Conservation (phyloP, 2,329 filamentous ascomycete species). For the Colletotrichum viniferum region DNA sequence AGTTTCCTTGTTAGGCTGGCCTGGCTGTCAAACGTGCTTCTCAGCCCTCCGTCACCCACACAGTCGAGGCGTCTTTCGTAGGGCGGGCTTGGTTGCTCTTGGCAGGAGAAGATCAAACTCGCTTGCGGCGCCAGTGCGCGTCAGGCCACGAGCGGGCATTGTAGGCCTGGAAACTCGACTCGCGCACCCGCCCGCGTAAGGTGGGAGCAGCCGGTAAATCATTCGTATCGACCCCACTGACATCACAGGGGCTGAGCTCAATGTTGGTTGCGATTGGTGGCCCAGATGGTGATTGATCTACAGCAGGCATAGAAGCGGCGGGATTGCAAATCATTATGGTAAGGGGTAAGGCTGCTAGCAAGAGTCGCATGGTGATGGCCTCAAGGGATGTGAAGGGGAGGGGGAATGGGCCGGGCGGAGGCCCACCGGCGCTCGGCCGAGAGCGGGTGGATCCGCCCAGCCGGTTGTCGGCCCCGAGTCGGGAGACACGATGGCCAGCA, state of each 20-base stretch:
- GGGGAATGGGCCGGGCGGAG: background rate
- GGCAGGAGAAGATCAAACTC: conserved; percentile 16
- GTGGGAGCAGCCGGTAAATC: background rate
- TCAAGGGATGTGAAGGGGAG: background rate
- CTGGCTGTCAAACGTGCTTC: background rate
- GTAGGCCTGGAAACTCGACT: background rate
- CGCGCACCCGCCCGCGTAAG: background rate
- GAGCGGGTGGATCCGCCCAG: background rate
- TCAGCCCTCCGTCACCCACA: background rate
- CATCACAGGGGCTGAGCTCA: background rate
- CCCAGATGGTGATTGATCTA: background rate
- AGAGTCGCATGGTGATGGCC: background rate
- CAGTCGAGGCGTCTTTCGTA: background rate
- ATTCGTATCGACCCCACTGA: background rate
- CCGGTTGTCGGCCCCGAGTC: background rate
- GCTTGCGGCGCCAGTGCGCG: conserved; percentile 13
- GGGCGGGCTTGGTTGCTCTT: background rate
- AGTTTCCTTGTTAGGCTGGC: background rate
- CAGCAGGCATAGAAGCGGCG: conserved; percentile 10
- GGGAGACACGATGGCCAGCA: background rate
- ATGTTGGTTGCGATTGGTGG: background rate
- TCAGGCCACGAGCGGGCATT: background rate
- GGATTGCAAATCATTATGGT: conserved; percentile 1
- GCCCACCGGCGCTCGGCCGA: background rate
- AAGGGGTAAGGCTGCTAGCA: background rate